A percentile compares a stretch with the other conserved stretches of the same genome.
Evolutionary conservation across 2,329 filamentous ascomycete species (phyloP).

Genomic region (Periconia macrospinosa): DNA sequence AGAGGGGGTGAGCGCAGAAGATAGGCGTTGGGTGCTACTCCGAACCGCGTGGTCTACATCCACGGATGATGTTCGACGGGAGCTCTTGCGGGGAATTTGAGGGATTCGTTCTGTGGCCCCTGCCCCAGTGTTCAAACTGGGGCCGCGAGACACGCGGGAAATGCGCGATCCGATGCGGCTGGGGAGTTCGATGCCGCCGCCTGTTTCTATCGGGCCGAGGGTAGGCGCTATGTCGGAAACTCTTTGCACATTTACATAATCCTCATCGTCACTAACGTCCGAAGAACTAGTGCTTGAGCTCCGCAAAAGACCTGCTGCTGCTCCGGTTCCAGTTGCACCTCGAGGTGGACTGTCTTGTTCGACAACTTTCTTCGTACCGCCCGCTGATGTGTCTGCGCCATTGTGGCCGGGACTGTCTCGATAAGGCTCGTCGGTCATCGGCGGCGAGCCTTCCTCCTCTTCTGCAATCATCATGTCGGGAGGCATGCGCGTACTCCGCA

Average conservation of each 20-base stretch:
- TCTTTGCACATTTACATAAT: slow-evolving; percentile 42
- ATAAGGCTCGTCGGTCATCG: slow-evolving; percentile 50
- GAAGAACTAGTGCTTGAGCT: slow-evolving; percentile 49
- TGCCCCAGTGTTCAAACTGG: not conserved
- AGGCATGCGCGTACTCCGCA: slow-evolving; percentile 84
- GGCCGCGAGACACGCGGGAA: slow-evolving; percentile 40
- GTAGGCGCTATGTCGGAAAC: slow-evolving; percentile 57
- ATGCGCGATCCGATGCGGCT: slow-evolving; percentile 65
- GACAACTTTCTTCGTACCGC: slow-evolving; percentile 13
- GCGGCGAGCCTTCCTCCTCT: slow-evolving; percentile 59
- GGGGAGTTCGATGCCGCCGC: slow-evolving; percentile 64
- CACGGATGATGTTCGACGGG: slow-evolving; percentile 46
- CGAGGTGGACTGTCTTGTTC: slow-evolving; percentile 9
- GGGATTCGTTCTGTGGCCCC: slow-evolving; percentile 34
- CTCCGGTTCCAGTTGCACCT: slow-evolving; percentile 16
- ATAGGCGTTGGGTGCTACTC: slow-evolving; percentile 25
- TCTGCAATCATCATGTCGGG: slow-evolving; percentile 67
- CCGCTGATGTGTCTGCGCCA: slow-evolving; percentile 9
- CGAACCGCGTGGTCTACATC: slow-evolving; percentile 34
- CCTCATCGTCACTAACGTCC: slow-evolving; percentile 48
- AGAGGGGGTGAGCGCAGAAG: slow-evolving; percentile 29
- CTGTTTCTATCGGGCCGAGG: slow-evolving; percentile 63
- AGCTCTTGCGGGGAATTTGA: slow-evolving; percentile 71
- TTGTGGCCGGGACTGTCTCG: slow-evolving; percentile 51
- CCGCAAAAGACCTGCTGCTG: slow-evolving; percentile 32